Base-by-base conservation (phyloP, 805 yeast species). In the Pichia cabralensis region DNA sequence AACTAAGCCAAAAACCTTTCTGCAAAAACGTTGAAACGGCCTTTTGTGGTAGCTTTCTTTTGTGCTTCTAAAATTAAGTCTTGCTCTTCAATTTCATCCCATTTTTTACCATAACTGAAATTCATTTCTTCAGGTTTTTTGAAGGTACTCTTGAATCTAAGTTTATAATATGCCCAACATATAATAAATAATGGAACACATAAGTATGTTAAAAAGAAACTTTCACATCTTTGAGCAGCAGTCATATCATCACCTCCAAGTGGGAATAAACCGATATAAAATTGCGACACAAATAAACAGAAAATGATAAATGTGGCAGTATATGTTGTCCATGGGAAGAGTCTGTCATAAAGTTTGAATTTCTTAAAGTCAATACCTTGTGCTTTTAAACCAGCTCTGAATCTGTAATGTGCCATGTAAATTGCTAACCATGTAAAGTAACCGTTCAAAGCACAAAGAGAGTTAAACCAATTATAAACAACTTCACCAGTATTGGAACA, bases 201-300 rank as follows among this genome's bases (percentile, higher is more conserved):
- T 42, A 80, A 59, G 52, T 74, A 79, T 10, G 71, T 60, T 45
- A 65, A 58, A 63, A 80, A 80, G 63, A 80, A 80, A 30, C 49
- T 54, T 29, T 54, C 44, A 23, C 56, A 56, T 35, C 47, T 46
- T 9, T 28, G 43, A 4, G 33, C 37, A 3, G 78, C 77, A 46
- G 58, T 61, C 40, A 73, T 55, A 27, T 45, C 34, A 8, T 38
- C 52, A 17, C 59, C 59, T 2, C 69, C 74, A 33, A 77, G 55
- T 31, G 84, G 81, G 49, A 64, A 74, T 33, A 76, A 53, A 8
- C 81, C 78, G 31, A 76, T 69, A 77, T 80, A 76, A 53, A 76
- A 74, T 50, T 75, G 81, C 3, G 76, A 79, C 33, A 68, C 55
- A 21, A 76, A 65, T 37, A 75, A 59, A 9, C 60, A 34, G 50